phyloP scores from a whole-genome alignment of 129 eudicot species.

The Escallonia rubra region DNA sequence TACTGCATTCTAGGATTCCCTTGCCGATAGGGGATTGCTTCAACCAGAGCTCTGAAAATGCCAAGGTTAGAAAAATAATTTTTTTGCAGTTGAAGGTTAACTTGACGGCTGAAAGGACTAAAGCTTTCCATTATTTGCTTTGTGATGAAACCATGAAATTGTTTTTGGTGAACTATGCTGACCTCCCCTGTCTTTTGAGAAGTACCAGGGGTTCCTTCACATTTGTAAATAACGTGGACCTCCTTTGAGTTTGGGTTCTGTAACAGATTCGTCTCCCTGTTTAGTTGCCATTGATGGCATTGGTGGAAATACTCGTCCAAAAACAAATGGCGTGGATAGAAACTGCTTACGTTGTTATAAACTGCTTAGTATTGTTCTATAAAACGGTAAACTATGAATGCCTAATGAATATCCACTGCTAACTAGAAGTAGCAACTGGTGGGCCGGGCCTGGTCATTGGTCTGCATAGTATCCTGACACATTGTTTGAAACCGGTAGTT shows the following conservation, averaged over 20 bases:
- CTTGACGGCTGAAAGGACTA: background rate
- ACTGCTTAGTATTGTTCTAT: too few relatives aligned
- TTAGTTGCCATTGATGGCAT: too few relatives aligned
- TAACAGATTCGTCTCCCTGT: too few relatives aligned
- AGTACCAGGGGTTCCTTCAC: background rate
- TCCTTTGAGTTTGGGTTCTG: background rate
- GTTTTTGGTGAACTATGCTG: background rate
- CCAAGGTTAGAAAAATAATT: constrained; percentile 27
- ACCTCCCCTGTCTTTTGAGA: background rate
- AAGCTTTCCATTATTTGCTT: background rate
- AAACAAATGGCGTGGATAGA: too few relatives aligned
- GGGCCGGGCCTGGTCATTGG: too few relatives aligned
- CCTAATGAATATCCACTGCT: too few relatives aligned
- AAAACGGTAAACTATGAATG: too few relatives aligned
- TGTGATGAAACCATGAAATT: background rate
- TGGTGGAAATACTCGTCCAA: too few relatives aligned
- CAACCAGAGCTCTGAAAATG: constrained; percentile 30
- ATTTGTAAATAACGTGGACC: background rate
- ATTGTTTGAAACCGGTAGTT: too few relatives aligned
- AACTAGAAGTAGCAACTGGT: too few relatives aligned
- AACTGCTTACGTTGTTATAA: too few relatives aligned
- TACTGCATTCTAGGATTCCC: constrained; percentile 10
- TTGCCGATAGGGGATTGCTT: constrained; percentile 8
- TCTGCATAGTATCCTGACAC: too few relatives aligned
- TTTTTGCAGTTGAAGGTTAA: background rate